Evolutionary conservation across 805 yeast genomes (phyloP), one percentile per base, ranked within the genome.

Genomic region (Hanseniaspora guilliermondii): DNA sequence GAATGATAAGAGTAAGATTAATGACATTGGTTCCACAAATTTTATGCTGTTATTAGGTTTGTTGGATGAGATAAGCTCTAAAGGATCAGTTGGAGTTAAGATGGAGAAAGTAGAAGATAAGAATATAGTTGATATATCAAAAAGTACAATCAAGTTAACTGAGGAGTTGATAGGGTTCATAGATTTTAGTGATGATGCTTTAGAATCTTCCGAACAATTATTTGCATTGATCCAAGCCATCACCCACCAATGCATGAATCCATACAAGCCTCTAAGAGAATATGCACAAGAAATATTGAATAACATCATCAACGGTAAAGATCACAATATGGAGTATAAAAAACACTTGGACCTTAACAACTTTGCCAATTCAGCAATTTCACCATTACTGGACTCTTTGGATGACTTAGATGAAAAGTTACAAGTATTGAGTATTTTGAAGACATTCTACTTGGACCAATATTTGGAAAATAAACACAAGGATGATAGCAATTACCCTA

Each of bases 241-340:
- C 53, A 87, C 93, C 0, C 91, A 85, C 62, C 96, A 89, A 65
- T 85, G 96, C 64, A 76, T 84, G 64, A 88, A 88, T 62, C 95
- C 96, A 19, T 86, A 95, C 64, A 72, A 86, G 27, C 88, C 85
- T 62, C 71, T 88, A 11, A 72, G 95, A 39, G 67, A 76, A 0
- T 78, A 75, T 65, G 89, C 95, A 1, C 48, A 44, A 37, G 14
- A 27, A 1, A 21, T 37, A 0, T 73, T 89, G 50, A 85, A 84
- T 56, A 68, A 72, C 5, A 69, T 80, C 38, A 54, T 72, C 12
- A 58, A 67, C 5, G 63, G 69, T 25, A 62, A 67, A 11, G 63
- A 71, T 5, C 64, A 67, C 4, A 66, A 71, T 4, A 66, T 72
- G 11, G 61, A 21, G 11, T 44, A 44, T 16, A 66, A 2, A n/a